These are phyloP conservation scores for Protostelium mycophagum DNA, from an alignment of 78 protist species.

Conservation along the genomic window DNA sequence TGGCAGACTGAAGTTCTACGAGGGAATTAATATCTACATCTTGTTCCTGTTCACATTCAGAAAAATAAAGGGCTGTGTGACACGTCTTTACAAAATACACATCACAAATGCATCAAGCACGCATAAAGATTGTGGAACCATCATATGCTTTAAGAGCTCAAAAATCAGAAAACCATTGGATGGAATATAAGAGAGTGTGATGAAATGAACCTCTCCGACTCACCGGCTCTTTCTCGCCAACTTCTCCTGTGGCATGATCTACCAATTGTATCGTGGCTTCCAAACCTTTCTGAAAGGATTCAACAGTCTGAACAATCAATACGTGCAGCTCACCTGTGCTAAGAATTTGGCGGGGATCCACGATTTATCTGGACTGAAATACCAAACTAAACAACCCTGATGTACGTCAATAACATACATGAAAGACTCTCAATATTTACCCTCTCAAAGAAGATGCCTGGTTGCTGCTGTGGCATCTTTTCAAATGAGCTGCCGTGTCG, in stretches of 20 bases:
- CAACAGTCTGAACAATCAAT: background rate
- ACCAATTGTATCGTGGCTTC: background rate
- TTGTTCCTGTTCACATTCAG: background rate
- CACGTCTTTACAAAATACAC: too few relatives aligned
- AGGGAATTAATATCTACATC: background rate
- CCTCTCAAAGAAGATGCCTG: conserved; percentile 1
- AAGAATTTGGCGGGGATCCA: background rate
- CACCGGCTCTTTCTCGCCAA: background rate
- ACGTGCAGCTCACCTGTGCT: background rate
- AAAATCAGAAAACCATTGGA: too few relatives aligned
- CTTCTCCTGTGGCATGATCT: background rate
- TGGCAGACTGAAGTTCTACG: background rate
- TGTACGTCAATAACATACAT: too few relatives aligned
- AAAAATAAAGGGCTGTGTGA: too few relatives aligned
- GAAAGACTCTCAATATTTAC: background rate
- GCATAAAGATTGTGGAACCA: too few relatives aligned
- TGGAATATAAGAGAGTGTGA: too few relatives aligned
- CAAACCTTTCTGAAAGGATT: background rate
- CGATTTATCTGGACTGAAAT: background rate
- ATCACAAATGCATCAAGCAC: too few relatives aligned
- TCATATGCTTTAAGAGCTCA: too few relatives aligned
- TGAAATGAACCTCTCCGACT: too few relatives aligned
- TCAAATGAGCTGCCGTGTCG: too few relatives aligned
- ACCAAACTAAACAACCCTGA: background rate
- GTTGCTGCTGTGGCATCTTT: too few relatives aligned